Evolutionary conservation across 139 green algal species (phyloP), one percentile per base, ranked within the genome.

Genomic region (Desmodesmus armatus): DNA sequence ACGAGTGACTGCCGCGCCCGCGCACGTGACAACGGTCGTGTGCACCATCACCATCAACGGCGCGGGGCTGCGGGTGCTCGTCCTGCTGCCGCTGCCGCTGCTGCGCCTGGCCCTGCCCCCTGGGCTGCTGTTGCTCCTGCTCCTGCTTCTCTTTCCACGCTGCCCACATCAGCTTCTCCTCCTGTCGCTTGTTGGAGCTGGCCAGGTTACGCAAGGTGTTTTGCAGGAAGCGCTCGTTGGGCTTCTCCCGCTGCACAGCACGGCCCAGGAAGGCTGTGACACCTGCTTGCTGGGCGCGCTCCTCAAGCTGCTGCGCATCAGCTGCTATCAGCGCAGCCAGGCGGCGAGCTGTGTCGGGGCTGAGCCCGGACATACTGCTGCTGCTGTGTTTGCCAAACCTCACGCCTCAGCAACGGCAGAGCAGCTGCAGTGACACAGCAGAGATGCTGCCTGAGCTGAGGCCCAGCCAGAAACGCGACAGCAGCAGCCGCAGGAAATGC

Each of bases 221-320:
- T 25, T 91, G 85, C 70, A 96, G 82, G 78, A 95, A 96, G 23
- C 92, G 88, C 88, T 96, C 92, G 51, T 96, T 96, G 29, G 85
- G 92, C 23, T 81, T 82, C 71, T 88, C 91, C 1, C 93, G 85
- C 74, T 93, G 81, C 29, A 90, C 66, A 0, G 91, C 83, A 2
- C 78, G 79, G 37, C 76, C 49, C 35, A 91, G 43, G 44, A 89
- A 95, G 4, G 93, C 93, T 0, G 88, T 92, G 2, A 95, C 91
- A 23, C 93, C 93, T 7, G 90, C 73, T 4, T 70, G 37, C 63
- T 58, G 25, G 0, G 76, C 66, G 1, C 80, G 80, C 43, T 90
- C 87, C 41, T 88, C 29, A 6, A 94, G 87, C 80, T 75, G 67
- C 41, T 88, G 40, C 13, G 84, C 84, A 19, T 79, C 58, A 37